Evolutionary conservation across 768 basidiomycete genomes (phyloP), one percentile per base, ranked within the genome.

Genomic region (Kwoniella botswanensis): DNA sequence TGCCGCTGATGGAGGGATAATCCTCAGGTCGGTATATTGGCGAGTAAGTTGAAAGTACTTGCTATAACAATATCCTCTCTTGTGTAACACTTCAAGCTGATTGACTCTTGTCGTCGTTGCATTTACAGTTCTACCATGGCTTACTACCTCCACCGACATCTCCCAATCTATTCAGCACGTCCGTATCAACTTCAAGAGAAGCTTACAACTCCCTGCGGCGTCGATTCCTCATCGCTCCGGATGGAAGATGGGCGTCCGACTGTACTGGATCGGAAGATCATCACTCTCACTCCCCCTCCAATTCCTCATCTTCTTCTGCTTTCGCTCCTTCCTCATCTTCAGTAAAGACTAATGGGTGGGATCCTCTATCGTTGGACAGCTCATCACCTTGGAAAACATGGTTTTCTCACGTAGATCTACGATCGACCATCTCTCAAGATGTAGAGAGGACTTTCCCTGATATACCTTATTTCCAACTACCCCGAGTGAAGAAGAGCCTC

Each of bases 371-470:
- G 50, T 68, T 83, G 5, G 79, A 78, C 52, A 77, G 76, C 2
- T 56, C 95, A 90, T 97, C 95, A 84, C 95, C 95, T 11, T 99
- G 97, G 97, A 91, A 89, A 75, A 88, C 89, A 58, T 98, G 94
- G 93, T 99, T 98, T 83, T 86, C 89, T 35, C 88, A 93, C 52
- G 87, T 94, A 18, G 97, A 98, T 70, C 85, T 98, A 50, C 88
- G 94, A 44, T 94, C 91, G 81, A 92, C 89, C 13, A 97, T 99
- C 59, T 85, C 89, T 50, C 93, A 97, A 83, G 97, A 99, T 79
- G 97, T 99, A 0, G 93, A 97, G 76, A 87, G 97, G 77, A 98
- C 97, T 90, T 99, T 98, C 80, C 97, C 97, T n/a, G 97, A 99
- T 71, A 90, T 98, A 68, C 86, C 87, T 7, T 99, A 95, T 85